phyloP scores from a whole-genome alignment of 2,329 filamentous ascomycete species.

The Clonostachys rhizophaga region DNA sequence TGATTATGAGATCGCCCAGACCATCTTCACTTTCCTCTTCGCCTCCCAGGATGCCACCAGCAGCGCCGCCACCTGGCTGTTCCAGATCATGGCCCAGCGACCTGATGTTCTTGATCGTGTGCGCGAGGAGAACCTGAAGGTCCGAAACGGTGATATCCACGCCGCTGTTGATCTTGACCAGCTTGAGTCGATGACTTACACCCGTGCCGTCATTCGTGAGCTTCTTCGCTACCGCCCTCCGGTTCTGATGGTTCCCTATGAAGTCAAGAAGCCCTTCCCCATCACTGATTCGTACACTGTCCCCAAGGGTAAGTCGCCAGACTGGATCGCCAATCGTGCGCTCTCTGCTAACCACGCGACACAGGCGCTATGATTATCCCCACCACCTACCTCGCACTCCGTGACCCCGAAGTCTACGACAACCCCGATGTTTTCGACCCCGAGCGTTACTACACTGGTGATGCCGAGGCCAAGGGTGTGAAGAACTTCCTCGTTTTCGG shows the following conservation, averaged over 20 bases:
- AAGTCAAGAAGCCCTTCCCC: constrained; percentile 92
- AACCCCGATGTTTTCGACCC: constrained; percentile 87
- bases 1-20: constrained; percentile 89
- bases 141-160: constrained; percentile 70
- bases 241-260: constrained; percentile 94
- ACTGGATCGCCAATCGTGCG: not conserved
- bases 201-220: constrained; percentile 86
- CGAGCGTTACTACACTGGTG: constrained; percentile 85
- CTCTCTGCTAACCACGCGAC: not conserved
- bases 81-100: constrained; percentile 89
- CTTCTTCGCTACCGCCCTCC: constrained; percentile 91
- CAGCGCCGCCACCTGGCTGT: constrained; percentile 90
- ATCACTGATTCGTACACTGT: constrained; percentile 83
- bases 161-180: constrained; percentile 74
- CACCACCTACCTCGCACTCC: constrained; percentile 83
- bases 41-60: constrained; percentile 96
- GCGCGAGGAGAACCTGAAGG: constrained; percentile 80
- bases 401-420: constrained; percentile 88
- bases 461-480: constrained; percentile 76
- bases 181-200: constrained; percentile 85
- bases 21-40: constrained; percentile 93
- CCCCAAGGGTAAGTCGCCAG: constrained; percentile 62
- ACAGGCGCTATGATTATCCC: constrained; percentile 89
- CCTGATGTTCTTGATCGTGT: constrained; percentile 89
- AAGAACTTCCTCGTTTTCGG: constrained; percentile 99